phyloP scores from a whole-genome alignment of 805 yeast species.

The Schwanniomyces polymorphus region DNA sequence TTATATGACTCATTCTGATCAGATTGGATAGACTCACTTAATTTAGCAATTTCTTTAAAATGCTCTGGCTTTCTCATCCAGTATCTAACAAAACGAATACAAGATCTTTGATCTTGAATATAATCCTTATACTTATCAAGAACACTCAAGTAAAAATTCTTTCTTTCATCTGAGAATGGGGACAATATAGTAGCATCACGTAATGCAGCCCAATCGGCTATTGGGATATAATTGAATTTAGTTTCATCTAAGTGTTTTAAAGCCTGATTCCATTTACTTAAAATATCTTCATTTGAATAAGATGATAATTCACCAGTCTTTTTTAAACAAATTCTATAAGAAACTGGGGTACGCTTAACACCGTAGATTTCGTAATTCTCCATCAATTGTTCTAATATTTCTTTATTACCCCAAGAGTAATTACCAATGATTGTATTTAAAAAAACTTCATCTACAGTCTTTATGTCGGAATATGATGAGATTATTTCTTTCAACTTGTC shows the following conservation, averaged over 20 bases:
- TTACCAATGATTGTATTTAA: conserved; percentile 73
- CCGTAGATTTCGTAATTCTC: conserved; percentile 58
- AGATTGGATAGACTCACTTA: conserved; percentile 19
- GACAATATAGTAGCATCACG: conserved; percentile 72
- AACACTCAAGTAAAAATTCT: conserved; percentile 53
- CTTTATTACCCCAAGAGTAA: conserved; percentile 65
- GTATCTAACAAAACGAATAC: conserved; percentile 25
- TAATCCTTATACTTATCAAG: conserved; percentile 48
- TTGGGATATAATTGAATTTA: conserved; percentile 65
- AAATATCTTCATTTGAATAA: conserved; percentile 50
- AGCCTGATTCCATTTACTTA: conserved; percentile 55
- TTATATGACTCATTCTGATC: conserved; percentile 15
- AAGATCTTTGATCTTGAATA: conserved; percentile 37
- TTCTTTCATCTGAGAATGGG: conserved; percentile 42
- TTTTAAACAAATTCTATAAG: conserved; percentile 71
- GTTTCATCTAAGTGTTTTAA: conserved; percentile 48
- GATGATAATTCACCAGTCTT: conserved; percentile 66
- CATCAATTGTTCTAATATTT: conserved; percentile 63
- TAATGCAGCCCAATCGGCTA: conserved; percentile 83
- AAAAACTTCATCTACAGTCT: conserved; percentile 74
- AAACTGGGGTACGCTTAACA: conserved; percentile 63
- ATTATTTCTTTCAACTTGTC: conserved; percentile 57
- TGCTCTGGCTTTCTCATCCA: conserved; percentile 30
- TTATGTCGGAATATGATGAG: conserved; percentile 52
- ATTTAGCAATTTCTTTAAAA: conserved; percentile 17